These are phyloP conservation scores for Lenwebbia sp. DNA, from an alignment of 345 rosid species.

Conservation along the genomic window DNA sequence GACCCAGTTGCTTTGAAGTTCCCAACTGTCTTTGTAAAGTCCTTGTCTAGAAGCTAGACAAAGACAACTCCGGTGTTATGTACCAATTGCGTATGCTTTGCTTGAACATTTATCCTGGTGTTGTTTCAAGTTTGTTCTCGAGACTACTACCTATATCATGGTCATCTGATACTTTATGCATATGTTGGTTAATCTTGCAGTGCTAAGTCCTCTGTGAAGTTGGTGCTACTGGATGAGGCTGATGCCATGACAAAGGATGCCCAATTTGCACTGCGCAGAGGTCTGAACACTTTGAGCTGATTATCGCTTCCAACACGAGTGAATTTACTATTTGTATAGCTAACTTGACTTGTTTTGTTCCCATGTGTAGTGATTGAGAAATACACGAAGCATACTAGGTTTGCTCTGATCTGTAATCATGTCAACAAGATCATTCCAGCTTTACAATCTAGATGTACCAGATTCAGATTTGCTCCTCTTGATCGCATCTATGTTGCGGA, in stretches of 20 bases:
- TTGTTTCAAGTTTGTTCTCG: background rate
- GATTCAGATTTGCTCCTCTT: constrained; percentile 95
- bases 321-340: background rate
- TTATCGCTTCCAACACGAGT: background rate
- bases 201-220: constrained; percentile 61
- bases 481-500: constrained; percentile 57
- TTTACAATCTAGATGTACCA: constrained; percentile 91
- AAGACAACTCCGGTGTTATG: background rate
- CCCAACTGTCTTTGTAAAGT: background rate
- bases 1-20: background rate
- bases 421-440: constrained; percentile 98
- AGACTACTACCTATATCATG: background rate
- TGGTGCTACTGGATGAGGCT: constrained; percentile 90
- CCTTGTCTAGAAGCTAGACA: background rate
- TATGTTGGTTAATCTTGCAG: constrained; percentile 17
- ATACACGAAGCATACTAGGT: constrained; percentile 89
- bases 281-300: constrained; percentile 53
- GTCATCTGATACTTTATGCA: background rate
- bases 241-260: constrained; percentile 99
- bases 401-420: constrained; percentile 89
- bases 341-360: constrained; percentile 1
- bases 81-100: background rate
- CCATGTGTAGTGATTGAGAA: constrained; percentile 72
- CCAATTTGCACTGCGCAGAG: constrained; percentile 96
- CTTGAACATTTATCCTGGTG: background rate